Percentiles rank a stretch among this genome's conserved stretches.
phyloP scores from a whole-genome alignment of 2,329 filamentous ascomycete species.

The Hymenoscyphus fructigenus region DNA sequence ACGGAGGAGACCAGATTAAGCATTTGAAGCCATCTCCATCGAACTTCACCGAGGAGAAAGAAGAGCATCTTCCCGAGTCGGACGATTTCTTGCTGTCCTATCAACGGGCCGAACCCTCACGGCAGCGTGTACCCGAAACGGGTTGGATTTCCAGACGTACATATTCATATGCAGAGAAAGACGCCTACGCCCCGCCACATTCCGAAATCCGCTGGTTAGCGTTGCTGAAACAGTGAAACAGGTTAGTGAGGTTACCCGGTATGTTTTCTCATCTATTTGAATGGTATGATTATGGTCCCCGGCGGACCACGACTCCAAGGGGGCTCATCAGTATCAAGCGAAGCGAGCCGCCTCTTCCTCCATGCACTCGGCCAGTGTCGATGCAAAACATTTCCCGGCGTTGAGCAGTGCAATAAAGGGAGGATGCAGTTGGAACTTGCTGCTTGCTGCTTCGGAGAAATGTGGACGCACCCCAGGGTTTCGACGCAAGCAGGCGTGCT shows the following conservation, averaged over 20 bases:
- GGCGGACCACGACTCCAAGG: slow-evolving; percentile 11
- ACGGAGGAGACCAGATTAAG: slow-evolving; percentile 1
- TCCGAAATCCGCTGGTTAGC: slow-evolving; percentile 24
- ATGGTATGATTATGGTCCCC: slow-evolving; percentile 11
- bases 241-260: slow-evolving; percentile 22
- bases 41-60: background rate
- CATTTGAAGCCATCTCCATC: background rate
- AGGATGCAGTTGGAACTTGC: background rate
- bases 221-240: slow-evolving; percentile 17
- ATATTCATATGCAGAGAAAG: slow-evolving; percentile 33
- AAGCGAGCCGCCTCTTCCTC: slow-evolving; percentile 30
- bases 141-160: slow-evolving; percentile 20
- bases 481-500: slow-evolving; percentile 1
- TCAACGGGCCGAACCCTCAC: slow-evolving; percentile 32
- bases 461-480: slow-evolving; percentile 10
- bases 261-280: slow-evolving; percentile 34
- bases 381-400: slow-evolving; percentile 33
- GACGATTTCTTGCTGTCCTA: slow-evolving; percentile 23
- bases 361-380: slow-evolving; percentile 18
- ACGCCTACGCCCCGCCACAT: slow-evolving; percentile 25
- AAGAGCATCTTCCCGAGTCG: background rate
- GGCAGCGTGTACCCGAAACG: slow-evolving; percentile 29
- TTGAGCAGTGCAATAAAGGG: background rate
- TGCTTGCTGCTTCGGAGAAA: slow-evolving; percentile 19
- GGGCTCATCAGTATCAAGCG: slow-evolving; percentile 24